Evolutionary conservation across 2,329 filamentous ascomycete species (phyloP), one percentile per base, ranked within the genome.

Genomic region (Trichoderma citrinoviride): DNA sequence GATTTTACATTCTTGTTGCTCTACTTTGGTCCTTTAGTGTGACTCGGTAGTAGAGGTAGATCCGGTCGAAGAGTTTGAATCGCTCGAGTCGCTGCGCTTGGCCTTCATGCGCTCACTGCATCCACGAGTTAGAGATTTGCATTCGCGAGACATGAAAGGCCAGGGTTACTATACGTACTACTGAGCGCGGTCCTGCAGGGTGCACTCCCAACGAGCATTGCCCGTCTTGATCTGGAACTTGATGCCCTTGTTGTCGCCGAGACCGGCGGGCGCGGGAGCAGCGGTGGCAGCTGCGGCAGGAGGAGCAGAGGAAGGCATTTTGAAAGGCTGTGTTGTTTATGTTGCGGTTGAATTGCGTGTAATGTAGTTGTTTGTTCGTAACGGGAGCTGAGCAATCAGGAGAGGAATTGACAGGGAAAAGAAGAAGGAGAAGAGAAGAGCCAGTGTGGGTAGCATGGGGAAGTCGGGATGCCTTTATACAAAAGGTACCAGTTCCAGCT

Each of bases 141-240:
- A 4, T 17, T 7, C 27, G 19, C 29, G 27, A 27, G 17, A 19
- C 5, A 37, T 4, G 43, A 19, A 7, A 15, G 12, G 19, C 10
- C 12, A 19, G 17, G 21, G 12, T 19, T 47, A 10, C 8, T 47
- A 5, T 19, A 75, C 80, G 67, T 78, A 83, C 81, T 82, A 81
- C 14, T 73, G 62, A 67, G 70, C 65, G 63, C 80, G 79, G 72
- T 83, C 80, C 67, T 81, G 76, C 5, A 82, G 71, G 21, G 76
- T 77, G 73, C 80, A 82, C 46, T 71, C 60, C 70, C 75, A 78
- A 53, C 72, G 73, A 54, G 73, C 67, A 69, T 76, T 74, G 66
- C 79, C 80, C 46, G 80, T 75, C 74, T 77, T 78, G 74, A 83
- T 78, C 53, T 79, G 71, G 75, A 83, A 83, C 72, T 77, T 77